A percentile compares a stretch with the other conserved stretches of the same genome.
Evolutionary conservation across 2,329 filamentous ascomycete species (phyloP).

Genomic region (Orbilia javanica): DNA sequence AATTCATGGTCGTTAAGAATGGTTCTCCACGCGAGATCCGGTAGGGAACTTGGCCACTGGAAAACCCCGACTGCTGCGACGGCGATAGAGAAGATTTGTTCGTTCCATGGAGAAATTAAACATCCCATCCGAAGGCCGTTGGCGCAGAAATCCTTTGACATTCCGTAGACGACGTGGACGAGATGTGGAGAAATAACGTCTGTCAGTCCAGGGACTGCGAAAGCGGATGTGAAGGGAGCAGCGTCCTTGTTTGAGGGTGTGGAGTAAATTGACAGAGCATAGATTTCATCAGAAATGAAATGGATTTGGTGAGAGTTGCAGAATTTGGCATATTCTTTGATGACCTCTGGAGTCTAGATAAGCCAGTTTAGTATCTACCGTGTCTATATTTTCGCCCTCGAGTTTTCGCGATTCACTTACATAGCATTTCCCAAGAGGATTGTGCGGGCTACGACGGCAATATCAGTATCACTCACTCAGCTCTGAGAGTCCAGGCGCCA

Average conservation of each 20-base stretch:
- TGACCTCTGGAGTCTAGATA: constrained; percentile 60
- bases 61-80: constrained; percentile 67
- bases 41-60: constrained; percentile 67
- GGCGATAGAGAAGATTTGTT: constrained; percentile 64
- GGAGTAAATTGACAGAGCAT: constrained; percentile 70
- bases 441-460: constrained; percentile 64
- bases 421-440: constrained; percentile 64
- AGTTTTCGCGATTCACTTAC: constrained; percentile 41
- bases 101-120: constrained; percentile 69
- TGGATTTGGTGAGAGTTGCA: constrained; percentile 70
- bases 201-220: constrained; percentile 67
- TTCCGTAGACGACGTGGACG: constrained; percentile 70
- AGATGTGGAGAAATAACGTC: constrained; percentile 65
- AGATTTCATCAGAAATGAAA: constrained; percentile 73
- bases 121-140: constrained; percentile 71
- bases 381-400: neutral
- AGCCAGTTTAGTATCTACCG: neutral
- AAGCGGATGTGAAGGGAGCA: constrained; percentile 67
- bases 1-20: constrained; percentile 68
- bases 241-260: constrained; percentile 64
- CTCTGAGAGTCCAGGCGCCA: constrained; percentile 61
- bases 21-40: constrained; percentile 66
- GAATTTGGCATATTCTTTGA: constrained; percentile 66
- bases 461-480: constrained; percentile 51
- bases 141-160: constrained; percentile 71